phyloP scores from a whole-genome alignment of 495 filamentous ascomycete genomes.

The Margaritispora aquatica region DNA sequence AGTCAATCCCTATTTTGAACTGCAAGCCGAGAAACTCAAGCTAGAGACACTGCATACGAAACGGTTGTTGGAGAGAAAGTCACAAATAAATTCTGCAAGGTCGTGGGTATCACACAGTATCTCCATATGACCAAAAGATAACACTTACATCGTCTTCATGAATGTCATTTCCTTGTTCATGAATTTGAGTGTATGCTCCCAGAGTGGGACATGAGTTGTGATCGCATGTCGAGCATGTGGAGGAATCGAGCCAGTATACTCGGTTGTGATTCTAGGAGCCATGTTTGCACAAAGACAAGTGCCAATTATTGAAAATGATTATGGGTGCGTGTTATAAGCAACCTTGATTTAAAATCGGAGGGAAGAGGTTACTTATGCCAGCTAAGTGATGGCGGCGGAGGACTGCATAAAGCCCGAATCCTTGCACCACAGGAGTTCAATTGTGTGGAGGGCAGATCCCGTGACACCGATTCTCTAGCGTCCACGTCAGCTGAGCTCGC shows the following conservation, averaged over 20 bases:
- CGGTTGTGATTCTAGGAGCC: slow-evolving; percentile 28
- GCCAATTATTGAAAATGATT: no score
- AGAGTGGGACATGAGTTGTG: slow-evolving; percentile 29
- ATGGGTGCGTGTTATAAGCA: no score
- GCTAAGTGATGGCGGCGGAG: no score
- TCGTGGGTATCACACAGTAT: no score
- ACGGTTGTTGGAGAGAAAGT: no score
- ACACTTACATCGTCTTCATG: slow-evolving; percentile 21
- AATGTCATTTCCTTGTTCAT: slow-evolving; percentile 28
- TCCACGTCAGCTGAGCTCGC: not conserved
- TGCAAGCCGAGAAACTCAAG: no score
- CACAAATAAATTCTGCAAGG: no score
- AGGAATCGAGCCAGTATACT: slow-evolving; percentile 32
- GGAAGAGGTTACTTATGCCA: not conserved
- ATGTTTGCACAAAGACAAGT: no score
- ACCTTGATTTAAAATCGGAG: not conserved
- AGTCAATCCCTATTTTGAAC: no score
- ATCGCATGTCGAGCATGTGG: slow-evolving; percentile 37
- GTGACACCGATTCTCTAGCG: not conserved
- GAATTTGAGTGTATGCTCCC: slow-evolving; percentile 26
- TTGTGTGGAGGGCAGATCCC: no score
- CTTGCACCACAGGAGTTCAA: not conserved
- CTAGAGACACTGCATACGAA: no score
- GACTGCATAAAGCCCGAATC: not conserved
- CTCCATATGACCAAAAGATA: no score